These are phyloP conservation scores for Cercophora sp. DNA, from an alignment of 495 filamentous ascomycete genomes.

Conservation along the genomic window DNA sequence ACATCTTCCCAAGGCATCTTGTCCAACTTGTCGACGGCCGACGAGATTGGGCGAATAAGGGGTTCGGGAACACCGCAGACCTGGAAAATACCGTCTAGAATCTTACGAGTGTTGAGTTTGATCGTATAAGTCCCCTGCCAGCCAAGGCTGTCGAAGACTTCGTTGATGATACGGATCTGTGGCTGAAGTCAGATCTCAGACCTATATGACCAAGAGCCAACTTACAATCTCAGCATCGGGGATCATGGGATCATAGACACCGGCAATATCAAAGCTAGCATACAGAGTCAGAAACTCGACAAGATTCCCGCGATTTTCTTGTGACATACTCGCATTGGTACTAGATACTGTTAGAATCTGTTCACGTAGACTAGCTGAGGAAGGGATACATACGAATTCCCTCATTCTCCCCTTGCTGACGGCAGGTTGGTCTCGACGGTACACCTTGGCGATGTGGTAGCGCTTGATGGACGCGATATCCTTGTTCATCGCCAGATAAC, in stretches of 20 bases:
- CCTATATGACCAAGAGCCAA: neutral
- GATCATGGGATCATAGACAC: constrained; percentile 86
- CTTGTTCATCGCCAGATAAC: constrained; percentile 86
- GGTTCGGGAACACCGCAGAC: constrained; percentile 84
- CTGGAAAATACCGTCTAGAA: constrained; percentile 87
- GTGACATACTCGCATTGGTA: constrained; percentile 98
- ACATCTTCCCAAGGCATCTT: constrained; percentile 91
- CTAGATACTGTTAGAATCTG: neutral
- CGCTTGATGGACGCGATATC: constrained; percentile 79
- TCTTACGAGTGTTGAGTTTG: constrained; percentile 94
- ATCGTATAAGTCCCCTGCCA: constrained; percentile 68
- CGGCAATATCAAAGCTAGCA: constrained; percentile 78
- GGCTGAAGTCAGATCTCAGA: neutral
- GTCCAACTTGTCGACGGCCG: constrained; percentile 93
- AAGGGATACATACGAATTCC: constrained; percentile 68
- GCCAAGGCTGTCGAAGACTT: constrained; percentile 75
- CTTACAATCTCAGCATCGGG: constrained; percentile 89
- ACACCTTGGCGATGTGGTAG: constrained; percentile 88
- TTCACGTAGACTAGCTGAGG: too few species aligned
- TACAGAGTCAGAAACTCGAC: constrained; percentile 49
- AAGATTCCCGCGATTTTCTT: too few species aligned
- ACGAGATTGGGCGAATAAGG: constrained; percentile 81
- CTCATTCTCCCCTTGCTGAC: constrained; percentile 69
- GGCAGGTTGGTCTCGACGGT: constrained; percentile 48
- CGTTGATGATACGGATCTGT: constrained; percentile 60